These are phyloP conservation scores for Climacium dendroides DNA, from an alignment of 225 moss, liverwort and hornwort genomes.

Conservation along the genomic window DNA sequence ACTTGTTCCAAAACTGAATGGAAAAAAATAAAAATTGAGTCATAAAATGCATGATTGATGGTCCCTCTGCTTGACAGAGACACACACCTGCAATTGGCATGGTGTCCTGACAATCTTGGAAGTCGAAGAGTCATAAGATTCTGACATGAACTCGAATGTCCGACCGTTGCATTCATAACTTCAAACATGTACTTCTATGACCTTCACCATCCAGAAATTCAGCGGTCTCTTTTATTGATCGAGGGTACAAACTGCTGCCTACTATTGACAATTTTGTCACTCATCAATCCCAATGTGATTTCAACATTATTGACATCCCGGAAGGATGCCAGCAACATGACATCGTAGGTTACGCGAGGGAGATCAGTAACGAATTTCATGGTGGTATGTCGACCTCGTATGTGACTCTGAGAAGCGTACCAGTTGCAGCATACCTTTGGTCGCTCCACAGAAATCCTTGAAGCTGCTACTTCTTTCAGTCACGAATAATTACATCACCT, in stretches of 20 bases:
- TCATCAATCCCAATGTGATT: neutral
- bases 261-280: neutral
- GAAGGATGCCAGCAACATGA: neutral
- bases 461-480: neutral
- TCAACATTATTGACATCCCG: neutral
- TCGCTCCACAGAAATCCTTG: neutral
- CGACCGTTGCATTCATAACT: neutral
- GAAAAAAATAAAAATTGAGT: neutral
- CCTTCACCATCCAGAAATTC: neutral
- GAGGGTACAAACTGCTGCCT: neutral
- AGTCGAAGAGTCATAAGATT: neutral
- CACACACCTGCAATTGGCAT: neutral
- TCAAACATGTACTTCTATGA: neutral
- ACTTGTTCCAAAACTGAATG: neutral
- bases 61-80: neutral
- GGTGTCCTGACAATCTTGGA: neutral
- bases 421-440: constrained; percentile 26
- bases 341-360: neutral
- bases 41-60: neutral
- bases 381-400: neutral
- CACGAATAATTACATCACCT: neutral
- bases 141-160: neutral
- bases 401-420: constrained; percentile 2
- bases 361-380: neutral
- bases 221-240: neutral